These are phyloP conservation scores for Prunus salicina DNA, from an alignment of 306 rosid species.

Conservation along the genomic window DNA sequence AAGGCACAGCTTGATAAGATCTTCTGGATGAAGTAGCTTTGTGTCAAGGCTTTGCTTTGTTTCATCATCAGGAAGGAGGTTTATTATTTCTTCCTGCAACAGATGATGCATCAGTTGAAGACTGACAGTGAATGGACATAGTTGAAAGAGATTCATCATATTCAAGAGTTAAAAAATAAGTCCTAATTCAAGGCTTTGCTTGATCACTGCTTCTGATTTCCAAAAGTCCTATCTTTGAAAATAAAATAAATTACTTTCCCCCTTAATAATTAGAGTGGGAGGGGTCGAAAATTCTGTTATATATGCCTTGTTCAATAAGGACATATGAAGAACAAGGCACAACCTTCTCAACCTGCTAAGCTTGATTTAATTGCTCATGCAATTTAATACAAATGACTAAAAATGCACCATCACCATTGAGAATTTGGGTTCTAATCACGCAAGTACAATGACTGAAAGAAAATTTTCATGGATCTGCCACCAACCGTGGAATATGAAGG, in stretches of 20 bases:
- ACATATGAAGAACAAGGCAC: background rate
- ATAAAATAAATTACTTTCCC: too few relatives aligned
- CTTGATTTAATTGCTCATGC: background rate
- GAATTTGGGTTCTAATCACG: background rate
- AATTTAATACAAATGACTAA: background rate
- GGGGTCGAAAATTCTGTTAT: too few relatives aligned
- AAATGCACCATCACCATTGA: background rate
- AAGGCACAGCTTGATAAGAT: constrained; percentile 72
- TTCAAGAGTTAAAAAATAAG: background rate
- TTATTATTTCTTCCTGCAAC: constrained; percentile 72
- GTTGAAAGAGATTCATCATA: background rate
- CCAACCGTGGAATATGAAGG: background rate
- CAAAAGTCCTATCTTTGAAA: too few relatives aligned
- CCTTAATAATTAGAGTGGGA: too few relatives aligned
- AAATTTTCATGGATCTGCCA: background rate
- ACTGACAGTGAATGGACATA: background rate
- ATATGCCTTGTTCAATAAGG: background rate
- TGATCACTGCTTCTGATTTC: too few relatives aligned
- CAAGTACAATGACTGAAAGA: background rate
- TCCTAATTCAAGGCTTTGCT: too few relatives aligned
- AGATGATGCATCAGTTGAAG: constrained; percentile 7
- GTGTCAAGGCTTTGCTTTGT: constrained; percentile 51
- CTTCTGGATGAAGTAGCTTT: constrained; percentile 71
- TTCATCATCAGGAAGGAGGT: constrained; percentile 37
- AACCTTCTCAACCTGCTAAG: background rate